Conservation (phyloP, 345 rosid genomes). For the Gossypium bickii region DNA sequence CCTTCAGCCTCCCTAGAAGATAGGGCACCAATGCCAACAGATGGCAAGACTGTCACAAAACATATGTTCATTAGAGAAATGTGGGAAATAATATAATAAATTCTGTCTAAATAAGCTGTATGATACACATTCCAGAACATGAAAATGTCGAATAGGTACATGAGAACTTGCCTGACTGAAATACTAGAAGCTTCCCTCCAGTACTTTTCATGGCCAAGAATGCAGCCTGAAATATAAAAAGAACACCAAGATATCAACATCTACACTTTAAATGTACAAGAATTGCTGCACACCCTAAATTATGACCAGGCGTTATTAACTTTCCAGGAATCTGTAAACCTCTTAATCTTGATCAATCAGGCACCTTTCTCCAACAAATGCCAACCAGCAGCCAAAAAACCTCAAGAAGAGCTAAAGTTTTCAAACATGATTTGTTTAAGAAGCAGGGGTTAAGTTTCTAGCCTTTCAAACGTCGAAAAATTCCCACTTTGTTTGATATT, state of each 20-base stretch:
- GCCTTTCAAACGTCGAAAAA: background rate
- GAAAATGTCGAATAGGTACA: background rate
- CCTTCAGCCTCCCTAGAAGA: constrained; percentile 96
- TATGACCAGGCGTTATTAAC: background rate
- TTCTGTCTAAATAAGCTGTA: background rate
- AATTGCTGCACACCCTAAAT: constrained; percentile 1
- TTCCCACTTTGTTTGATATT: background rate
- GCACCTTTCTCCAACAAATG: background rate
- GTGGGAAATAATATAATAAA: background rate
- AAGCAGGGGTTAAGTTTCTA: background rate
- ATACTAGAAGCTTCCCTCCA: constrained; percentile 94
- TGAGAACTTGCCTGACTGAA: constrained; percentile 76
- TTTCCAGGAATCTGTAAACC: background rate
- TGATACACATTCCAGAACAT: background rate
- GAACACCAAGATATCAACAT: background rate
- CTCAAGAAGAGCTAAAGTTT: background rate
- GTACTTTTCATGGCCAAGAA: constrained; percentile 91
- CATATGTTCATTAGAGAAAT: background rate
- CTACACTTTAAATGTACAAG: background rate
- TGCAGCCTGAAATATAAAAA: constrained; percentile 59
- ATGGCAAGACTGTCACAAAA: constrained; percentile 66
- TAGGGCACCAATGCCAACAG: constrained; percentile 88
- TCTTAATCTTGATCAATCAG: background rate
- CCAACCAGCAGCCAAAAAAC: background rate
- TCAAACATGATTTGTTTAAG: background rate